phyloP scores from a whole-genome alignment of 768 basidiomycete species.

The Tulasnella sp. region DNA sequence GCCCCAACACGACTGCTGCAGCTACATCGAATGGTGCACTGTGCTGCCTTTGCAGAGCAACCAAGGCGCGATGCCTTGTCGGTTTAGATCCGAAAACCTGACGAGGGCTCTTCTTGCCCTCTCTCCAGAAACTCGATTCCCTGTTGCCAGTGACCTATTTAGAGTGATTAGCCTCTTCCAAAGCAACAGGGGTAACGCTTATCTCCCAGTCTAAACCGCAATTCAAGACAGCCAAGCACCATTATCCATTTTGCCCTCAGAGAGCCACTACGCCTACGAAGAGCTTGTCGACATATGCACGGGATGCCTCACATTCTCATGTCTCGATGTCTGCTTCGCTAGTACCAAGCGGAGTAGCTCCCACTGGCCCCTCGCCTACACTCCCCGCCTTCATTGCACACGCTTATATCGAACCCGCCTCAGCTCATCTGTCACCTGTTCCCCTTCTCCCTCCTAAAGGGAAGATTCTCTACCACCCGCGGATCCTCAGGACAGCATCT shows the following conservation, averaged over 20 bases:
- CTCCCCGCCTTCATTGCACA: conserved; percentile 79
- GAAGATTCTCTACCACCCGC: conserved; percentile 77
- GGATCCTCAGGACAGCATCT: conserved; percentile 84
- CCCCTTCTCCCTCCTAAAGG: conserved; percentile 77
- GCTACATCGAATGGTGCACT: neutral
- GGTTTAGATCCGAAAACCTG: no score
- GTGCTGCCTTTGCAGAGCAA: no score
- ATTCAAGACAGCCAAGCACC: neutral
- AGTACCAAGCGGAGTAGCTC: conserved; percentile 25
- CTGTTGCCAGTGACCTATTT: no score
- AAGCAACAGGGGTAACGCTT: conserved; percentile 2
- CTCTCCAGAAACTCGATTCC: no score
- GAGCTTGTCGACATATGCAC: conserved; percentile 55
- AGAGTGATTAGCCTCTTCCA: conserved; percentile 6
- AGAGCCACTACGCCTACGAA: conserved; percentile 60
- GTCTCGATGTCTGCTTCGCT: conserved; percentile 67
- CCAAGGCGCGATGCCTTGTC: no score
- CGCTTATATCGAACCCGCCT: conserved; percentile 77
- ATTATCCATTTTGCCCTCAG: neutral
- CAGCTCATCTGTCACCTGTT: conserved; percentile 53
- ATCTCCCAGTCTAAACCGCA: no score
- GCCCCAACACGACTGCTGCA: neutral
- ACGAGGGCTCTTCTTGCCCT: no score
- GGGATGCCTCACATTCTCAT: conserved; percentile 80
- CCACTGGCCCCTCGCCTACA: conserved; percentile 42